Base-by-base conservation (phyloP, 2,329 filamentous ascomycete species). In the Lasiodiplodia hormozganensis region DNA sequence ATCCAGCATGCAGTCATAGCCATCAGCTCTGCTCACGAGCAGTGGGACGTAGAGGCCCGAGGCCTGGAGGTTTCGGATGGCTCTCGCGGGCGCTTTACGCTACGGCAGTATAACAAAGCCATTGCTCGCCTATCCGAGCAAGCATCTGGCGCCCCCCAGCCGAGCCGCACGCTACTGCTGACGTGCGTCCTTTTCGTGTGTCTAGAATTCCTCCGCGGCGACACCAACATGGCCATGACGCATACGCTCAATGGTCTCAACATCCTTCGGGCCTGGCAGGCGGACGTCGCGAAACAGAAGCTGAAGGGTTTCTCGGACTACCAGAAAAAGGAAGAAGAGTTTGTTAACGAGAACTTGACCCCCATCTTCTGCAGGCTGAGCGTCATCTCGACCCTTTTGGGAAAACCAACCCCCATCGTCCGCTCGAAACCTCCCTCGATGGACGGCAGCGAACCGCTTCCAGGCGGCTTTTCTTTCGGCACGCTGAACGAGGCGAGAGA, bases 161-260 rank as follows among this genome's bases (percentile, higher is more conserved):
- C 77, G 2, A 72, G 81, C 23, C 73, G 77, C 57, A 70, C 76
- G n/a, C 75, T 78, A 2, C 73, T 84, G n/a, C 79, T 83, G 38
- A 75, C 77, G 1, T 84, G 82, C 62, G 72, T 82, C 62, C 34
- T 83, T 0, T 83, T 84, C 64, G 74, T 80, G 2, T 78, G 74
- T 43, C 68, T 83, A 49, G 82, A 84, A 58, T 77, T 79, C 28
- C 70, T 83, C 4, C 76, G 79, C 5, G 82, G 82, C 2, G 77
- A 78, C 21, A 82, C 80, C 47, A 70, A 72, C 7, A 73, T 78
- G 0, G 81, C 78, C 14, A 77, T 80, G 36, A 71, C 73, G 4
- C 84, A 85, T 71, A 76, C 85, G 7, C 76, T 77, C n/a, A 83
- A 76, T 51, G 84, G 84, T 0, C 67, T 85, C 4, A 79, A 74